Evolutionary conservation across 2,329 filamentous ascomycete genomes (phyloP).

Genomic region (Diaporthe sp.): DNA sequence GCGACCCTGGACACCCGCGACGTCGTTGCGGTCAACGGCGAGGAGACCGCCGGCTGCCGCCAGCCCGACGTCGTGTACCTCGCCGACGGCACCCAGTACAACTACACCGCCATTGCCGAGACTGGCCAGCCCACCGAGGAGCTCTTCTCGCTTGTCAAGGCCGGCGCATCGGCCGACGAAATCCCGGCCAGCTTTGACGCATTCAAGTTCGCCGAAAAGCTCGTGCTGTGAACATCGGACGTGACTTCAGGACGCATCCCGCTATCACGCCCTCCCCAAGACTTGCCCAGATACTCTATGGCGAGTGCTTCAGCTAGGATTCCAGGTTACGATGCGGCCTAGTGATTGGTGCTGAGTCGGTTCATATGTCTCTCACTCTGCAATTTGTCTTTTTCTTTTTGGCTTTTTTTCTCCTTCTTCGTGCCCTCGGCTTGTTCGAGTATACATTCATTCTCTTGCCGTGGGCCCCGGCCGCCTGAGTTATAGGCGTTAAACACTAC

Average conservation of each 20-base stretch:
- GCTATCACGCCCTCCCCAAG: not conserved
- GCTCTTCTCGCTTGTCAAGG: not conserved
- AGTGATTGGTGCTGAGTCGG: not conserved
- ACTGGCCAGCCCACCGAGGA: not conserved
- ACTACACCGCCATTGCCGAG: conserved; percentile 3
- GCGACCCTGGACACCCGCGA: not conserved
- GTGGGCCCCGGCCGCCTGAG: not conserved
- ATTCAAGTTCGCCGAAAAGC: not conserved
- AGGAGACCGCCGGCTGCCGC: not conserved
- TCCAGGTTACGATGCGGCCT: not conserved
- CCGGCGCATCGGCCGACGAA: not conserved
- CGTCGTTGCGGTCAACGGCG: not conserved
- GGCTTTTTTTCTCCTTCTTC: not conserved
- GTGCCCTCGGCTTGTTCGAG: not conserved
- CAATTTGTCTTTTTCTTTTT: too few relatives aligned
- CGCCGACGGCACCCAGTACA: conserved; percentile 3
- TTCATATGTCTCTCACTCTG: not conserved
- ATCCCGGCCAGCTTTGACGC: not conserved
- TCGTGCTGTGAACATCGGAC: not conserved
- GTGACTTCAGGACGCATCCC: not conserved
- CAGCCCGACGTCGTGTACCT: not conserved
- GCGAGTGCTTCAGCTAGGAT: not conserved
- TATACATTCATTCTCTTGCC: not conserved
- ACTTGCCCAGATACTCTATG: not conserved
- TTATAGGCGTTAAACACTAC: not conserved